phyloP scores from a whole-genome alignment of 352 stramenopile species.

The Bremia lactucae region DNA sequence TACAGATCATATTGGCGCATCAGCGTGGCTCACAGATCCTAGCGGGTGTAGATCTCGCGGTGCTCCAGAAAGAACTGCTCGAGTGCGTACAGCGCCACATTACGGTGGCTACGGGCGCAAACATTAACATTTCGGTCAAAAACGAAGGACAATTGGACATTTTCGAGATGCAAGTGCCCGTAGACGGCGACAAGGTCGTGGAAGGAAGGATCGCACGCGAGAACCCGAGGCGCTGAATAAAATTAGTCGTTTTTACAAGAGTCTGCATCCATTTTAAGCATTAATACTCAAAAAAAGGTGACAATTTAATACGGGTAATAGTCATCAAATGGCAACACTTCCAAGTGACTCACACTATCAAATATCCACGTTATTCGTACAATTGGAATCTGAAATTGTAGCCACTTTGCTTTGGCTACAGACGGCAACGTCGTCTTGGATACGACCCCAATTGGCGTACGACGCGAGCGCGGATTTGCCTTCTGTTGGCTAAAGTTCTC shows the following conservation, averaged over 20 bases:
- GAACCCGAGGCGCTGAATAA: conserved; percentile 1
- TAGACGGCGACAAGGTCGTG: conserved; percentile 36
- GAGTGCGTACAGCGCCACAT: conserved; percentile 84
- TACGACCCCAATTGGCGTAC: conserved; percentile 57
- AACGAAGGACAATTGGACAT: conserved; percentile 82
- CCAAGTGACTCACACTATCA: conserved; percentile 79
- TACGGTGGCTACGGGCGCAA: conserved; percentile 71
- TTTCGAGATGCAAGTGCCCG: conserved; percentile 86
- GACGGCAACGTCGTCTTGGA: conserved; percentile 50
- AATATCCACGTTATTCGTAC: conserved; percentile 83
- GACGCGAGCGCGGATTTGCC: conserved; percentile 12
- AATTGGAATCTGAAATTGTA: conserved; percentile 68
- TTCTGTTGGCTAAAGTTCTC: conserved; percentile 18
- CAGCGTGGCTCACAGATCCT: conserved; percentile 79
- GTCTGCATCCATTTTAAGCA: not conserved
- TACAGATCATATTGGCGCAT: conserved; percentile 86
- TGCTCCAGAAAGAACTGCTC: conserved; percentile 73
- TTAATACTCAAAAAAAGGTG: not conserved
- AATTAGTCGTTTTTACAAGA: too few relatives aligned
- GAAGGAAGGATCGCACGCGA: too few relatives aligned
- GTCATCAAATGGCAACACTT: conserved; percentile 75
- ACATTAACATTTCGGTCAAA: conserved; percentile 86
- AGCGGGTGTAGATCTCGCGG: conserved; percentile 66
- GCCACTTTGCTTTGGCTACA: conserved; percentile 45
- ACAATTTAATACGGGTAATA: conserved; percentile 76